Evolutionary conservation across 768 basidiomycete species (phyloP).

Genomic region (Tremella fuciformis): DNA sequence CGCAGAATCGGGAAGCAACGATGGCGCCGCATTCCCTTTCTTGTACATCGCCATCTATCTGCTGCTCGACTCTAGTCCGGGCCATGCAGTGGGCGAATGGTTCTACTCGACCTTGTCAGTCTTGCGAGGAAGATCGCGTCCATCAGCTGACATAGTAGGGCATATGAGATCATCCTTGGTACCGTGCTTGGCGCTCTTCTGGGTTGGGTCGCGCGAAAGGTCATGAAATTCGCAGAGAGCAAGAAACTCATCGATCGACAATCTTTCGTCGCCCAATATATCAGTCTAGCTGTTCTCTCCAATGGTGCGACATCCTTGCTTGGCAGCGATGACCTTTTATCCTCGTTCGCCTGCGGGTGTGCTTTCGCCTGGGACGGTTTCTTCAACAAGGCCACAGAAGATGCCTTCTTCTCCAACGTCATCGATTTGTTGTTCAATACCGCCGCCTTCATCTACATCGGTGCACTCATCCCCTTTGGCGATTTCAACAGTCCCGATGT

Average conservation of each 20-base stretch:
- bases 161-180: constrained; percentile 73
- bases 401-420: constrained; percentile 90
- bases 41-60: constrained; percentile 79
- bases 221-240: constrained; percentile 89
- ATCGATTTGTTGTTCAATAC: constrained; percentile 92
- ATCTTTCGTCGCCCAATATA: constrained; percentile 81
- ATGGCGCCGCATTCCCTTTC: constrained; percentile 95
- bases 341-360: constrained; percentile 90
- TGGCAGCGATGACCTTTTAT: constrained; percentile 89
- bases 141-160: constrained; percentile 26
- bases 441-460: constrained; percentile 88
- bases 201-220: constrained; percentile 75
- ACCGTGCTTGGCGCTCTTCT: constrained; percentile 69
- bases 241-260: constrained; percentile 86
- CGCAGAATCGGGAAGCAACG: constrained; percentile 91
- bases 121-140: not conserved
- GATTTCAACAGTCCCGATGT: constrained; percentile 63
- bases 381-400: constrained; percentile 75
- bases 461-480: constrained; percentile 94
- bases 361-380: constrained; percentile 87
- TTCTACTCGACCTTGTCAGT: constrained; percentile 65
- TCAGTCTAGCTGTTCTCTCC: constrained; percentile 50
- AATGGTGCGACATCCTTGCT: constrained; percentile 68
- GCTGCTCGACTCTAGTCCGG: constrained; percentile 62
- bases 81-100: constrained; percentile 78